phyloP scores from a whole-genome alignment of 441 rosid species.

The Adansonia madagascariensis region DNA sequence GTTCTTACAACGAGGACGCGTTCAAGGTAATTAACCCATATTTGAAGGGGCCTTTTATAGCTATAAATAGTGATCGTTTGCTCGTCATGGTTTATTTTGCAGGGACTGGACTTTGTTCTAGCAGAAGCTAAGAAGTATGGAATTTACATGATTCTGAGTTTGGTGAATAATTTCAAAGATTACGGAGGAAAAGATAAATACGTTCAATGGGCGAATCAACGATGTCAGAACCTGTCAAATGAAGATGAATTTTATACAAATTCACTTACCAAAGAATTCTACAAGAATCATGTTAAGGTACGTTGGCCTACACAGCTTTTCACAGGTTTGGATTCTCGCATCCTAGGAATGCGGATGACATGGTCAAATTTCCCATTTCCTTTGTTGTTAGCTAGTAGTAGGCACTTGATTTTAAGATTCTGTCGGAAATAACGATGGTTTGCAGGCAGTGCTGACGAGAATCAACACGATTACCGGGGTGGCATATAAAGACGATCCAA shows the following conservation, averaged over 20 bases:
- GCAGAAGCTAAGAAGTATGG: slow-evolving; percentile 36
- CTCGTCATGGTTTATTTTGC: neutral
- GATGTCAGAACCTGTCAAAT: slow-evolving; percentile 22
- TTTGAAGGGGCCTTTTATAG: neutral
- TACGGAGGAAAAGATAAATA: slow-evolving; percentile 38
- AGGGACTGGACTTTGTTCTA: slow-evolving; percentile 47
- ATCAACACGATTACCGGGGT: slow-evolving; percentile 50
- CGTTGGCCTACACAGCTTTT: neutral
- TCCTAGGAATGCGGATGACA: no score
- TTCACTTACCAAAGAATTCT: slow-evolving; percentile 30
- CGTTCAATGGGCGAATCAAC: slow-evolving; percentile 41
- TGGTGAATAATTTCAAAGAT: slow-evolving; percentile 41
- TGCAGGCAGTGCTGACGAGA: slow-evolving; percentile 55
- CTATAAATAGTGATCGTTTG: slow-evolving; percentile 17
- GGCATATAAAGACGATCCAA: slow-evolving; percentile 54
- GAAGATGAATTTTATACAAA: slow-evolving; percentile 42
- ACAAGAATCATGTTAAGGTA: slow-evolving; percentile 46
- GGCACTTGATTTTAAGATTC: neutral
- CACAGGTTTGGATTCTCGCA: neutral
- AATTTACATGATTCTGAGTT: slow-evolving; percentile 37
- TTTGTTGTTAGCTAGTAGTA: neutral
- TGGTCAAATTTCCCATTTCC: neutral
- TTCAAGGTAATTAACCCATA: slow-evolving; percentile 39
- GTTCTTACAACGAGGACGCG: slow-evolving; percentile 41
- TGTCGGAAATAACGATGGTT: neutral